Base-by-base conservation (phyloP, 192 early-diverging fungal species). In the Coemansia sp. region DNA sequence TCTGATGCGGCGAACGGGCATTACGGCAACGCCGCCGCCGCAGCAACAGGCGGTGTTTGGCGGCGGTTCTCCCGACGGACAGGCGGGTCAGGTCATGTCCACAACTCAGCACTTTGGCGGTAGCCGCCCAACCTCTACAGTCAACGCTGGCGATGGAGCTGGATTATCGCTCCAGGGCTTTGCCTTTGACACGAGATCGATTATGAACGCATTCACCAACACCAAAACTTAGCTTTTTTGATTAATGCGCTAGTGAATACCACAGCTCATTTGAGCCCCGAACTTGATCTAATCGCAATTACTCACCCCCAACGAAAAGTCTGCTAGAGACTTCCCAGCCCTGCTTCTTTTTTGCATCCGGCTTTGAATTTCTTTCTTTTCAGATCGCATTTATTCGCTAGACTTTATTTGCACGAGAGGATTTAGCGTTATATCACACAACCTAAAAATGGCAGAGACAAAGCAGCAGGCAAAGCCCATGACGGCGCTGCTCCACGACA, bases 381-480 rank as follows among this genome's bases (percentile, higher is more conserved):
- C 31, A 31, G 31, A 31, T 31, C 31, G 31, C 31, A 31, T 31
- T 42, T 42, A 11, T 42, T 42, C 15, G 10, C 40, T 42, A 11
- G 40, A 42, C 11, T 15, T 42, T 42, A 42, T 42, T 42, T 42
- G 31, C 15, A 42, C 40, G 15, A 11, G 40, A 42, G 40, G 40
- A 42, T 42, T 42, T n/a, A 42, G 11, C 4, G 15, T 0, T 42
- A 15, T n/a, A 11, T 5, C 15, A 42, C 40, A 31, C 31, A 44
- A 44, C 14, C 42, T 12, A 48, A n/a, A 48, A 55, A 63, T 63
- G 61, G 61, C 52, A 42, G 61, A 54, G 25, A 53, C 44, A 20
- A 81, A 71, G 53, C 51, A 72, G 46, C 50, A 74, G 56, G 47
- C 78, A 58, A 81, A 81, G 70, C 74, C 74, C 25, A 76, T 82